Percentiles rank a stretch among this genome's conserved stretches.
These are phyloP conservation scores for Amanita phalloides DNA, from an alignment of 768 basidiomycete species.

Conservation along the genomic window DNA sequence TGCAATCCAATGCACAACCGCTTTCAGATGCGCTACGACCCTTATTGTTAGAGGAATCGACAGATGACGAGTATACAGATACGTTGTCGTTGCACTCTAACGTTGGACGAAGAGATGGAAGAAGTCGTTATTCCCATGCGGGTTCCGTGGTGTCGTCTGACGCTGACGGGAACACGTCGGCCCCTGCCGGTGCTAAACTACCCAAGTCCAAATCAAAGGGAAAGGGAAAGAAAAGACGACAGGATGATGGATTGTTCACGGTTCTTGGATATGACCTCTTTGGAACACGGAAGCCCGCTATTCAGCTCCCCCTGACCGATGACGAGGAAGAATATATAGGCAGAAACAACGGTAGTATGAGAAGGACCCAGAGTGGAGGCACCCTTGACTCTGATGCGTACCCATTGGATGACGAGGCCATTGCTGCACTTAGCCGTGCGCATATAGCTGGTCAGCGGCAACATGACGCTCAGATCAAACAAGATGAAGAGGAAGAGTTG, in stretches of 20 bases:
- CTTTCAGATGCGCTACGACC: not conserved
- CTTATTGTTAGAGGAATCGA: not conserved
- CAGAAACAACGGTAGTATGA: not conserved
- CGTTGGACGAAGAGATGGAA: not conserved
- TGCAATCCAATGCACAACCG: not conserved
- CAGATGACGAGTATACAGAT: not conserved
- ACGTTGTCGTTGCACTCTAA: conserved; percentile 1
- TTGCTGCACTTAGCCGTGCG: not conserved
- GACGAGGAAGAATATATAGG: not conserved
- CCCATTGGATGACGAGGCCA: conserved; percentile 1
- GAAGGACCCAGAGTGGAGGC: not conserved
- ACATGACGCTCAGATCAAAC: not conserved
- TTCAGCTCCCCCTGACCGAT: conserved; percentile 3
- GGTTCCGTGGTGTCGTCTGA: not conserved
- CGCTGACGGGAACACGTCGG: not conserved
- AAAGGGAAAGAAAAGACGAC: not conserved
- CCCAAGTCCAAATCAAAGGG: not conserved
- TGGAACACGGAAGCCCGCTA: not conserved
- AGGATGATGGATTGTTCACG: not conserved
- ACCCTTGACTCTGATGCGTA: conserved; percentile 5
- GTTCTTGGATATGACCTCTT: not conserved
- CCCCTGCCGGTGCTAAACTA: not conserved
- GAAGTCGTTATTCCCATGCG: not conserved
- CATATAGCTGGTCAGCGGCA: not conserved
- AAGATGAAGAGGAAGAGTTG: not conserved